A percentile compares a stretch with the other conserved stretches of the same genome.
Conservation (phyloP, 2,329 filamentous ascomycete genomes). For the Fusarium veterinarium region DNA sequence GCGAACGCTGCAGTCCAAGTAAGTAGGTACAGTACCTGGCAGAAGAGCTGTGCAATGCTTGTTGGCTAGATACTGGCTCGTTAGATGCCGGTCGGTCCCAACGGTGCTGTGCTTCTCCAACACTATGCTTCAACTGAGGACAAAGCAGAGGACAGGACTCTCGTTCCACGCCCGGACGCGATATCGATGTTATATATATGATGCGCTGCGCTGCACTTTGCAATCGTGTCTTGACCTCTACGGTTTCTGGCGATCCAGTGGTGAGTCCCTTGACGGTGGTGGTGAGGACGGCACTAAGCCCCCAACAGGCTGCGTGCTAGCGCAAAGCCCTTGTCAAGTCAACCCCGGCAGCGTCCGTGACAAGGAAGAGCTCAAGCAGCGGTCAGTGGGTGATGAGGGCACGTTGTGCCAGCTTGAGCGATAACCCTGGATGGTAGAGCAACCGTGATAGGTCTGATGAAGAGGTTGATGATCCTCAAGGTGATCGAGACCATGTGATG, state of each 20-base stretch:
- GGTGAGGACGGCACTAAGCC: conserved; percentile 12
- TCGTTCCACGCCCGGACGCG: conserved; percentile 8
- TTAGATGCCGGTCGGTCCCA: conserved; percentile 5
- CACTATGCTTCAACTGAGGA: conserved; percentile 4
- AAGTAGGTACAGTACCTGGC: conserved; percentile 36
- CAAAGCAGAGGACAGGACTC: conserved; percentile 7
- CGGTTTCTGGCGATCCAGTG: conserved; percentile 31
- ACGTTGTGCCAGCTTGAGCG: conserved; percentile 31
- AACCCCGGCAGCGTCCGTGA: conserved; percentile 42
- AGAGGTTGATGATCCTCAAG: conserved; percentile 24
- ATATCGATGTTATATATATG: conserved; percentile 9
- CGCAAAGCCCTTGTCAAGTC: conserved; percentile 40
- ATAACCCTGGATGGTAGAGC: conserved; percentile 22
- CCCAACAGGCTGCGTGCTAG: conserved; percentile 40
- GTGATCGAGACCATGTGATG: conserved; percentile 39
- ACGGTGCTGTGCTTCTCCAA: conserved; percentile 28
- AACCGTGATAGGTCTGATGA: conserved; percentile 29
- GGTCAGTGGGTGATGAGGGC: conserved; percentile 42
- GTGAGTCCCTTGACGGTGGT: conserved; percentile 19
- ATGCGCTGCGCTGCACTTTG: conserved; percentile 18
- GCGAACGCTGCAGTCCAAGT: conserved; percentile 43
- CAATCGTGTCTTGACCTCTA: conserved; percentile 33
- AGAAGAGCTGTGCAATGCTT: conserved; percentile 27
- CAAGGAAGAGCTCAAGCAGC: conserved; percentile 43
- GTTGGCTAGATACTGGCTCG: conserved; percentile 20